Percentiles rank a stretch among this genome's conserved stretches.
These are phyloP conservation scores for Colletotrichum noveboracense DNA, from an alignment of 2,329 filamentous ascomycete species.

Conservation along the genomic window DNA sequence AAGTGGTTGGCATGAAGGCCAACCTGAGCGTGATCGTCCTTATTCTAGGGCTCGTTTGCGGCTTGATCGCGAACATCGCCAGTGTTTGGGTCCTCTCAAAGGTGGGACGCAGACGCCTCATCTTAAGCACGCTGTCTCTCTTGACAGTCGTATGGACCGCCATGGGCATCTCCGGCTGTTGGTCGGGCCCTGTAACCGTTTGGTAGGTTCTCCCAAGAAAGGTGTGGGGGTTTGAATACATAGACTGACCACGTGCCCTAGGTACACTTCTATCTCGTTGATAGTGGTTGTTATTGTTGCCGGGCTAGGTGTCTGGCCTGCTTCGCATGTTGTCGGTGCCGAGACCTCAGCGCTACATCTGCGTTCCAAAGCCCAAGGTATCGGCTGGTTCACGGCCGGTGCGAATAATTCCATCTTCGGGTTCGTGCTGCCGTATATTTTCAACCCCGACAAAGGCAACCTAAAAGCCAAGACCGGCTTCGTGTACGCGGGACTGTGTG, in stretches of 20 bases:
- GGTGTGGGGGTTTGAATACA: background rate
- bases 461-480: slow-evolving; percentile 47
- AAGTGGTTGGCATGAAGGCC: slow-evolving; percentile 38
- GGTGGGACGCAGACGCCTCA: slow-evolving; percentile 43
- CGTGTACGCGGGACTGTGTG: slow-evolving; percentile 41
- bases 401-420: slow-evolving; percentile 46
- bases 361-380: slow-evolving; percentile 46
- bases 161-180: slow-evolving; percentile 54
- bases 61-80: slow-evolving; percentile 46
- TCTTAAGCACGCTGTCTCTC: slow-evolving; percentile 36
- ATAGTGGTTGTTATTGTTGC: slow-evolving; percentile 49
- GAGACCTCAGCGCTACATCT: slow-evolving; percentile 49
- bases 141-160: slow-evolving; percentile 43
- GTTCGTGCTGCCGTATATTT: slow-evolving; percentile 55
- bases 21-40: slow-evolving; percentile 44
- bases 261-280: slow-evolving; percentile 36
- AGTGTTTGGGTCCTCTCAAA: slow-evolving; percentile 48
- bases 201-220: slow-evolving; percentile 35
- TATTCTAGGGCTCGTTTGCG: slow-evolving; percentile 49
- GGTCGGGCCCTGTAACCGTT: slow-evolving; percentile 37
- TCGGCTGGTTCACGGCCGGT: slow-evolving; percentile 46
- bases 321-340: slow-evolving; percentile 44
- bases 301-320: slow-evolving; percentile 48
- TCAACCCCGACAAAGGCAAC: slow-evolving; percentile 43
- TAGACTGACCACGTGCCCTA: background rate